A percentile compares a stretch with the other conserved stretches of the same genome.
Conservation (phyloP, 2,329 filamentous ascomycete species). For the Penicillium sp. region DNA sequence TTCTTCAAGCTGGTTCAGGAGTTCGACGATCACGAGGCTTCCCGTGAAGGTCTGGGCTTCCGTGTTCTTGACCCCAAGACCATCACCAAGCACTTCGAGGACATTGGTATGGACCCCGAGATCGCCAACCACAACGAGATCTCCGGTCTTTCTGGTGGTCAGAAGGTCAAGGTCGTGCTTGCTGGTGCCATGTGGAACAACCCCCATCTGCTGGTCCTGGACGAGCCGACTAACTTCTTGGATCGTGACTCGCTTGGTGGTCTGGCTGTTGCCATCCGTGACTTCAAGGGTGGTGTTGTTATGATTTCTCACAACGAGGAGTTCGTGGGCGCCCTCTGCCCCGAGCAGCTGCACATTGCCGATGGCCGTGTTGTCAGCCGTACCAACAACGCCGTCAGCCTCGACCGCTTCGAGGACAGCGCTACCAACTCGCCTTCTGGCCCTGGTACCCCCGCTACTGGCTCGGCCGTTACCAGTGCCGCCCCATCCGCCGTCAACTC, state of each 20-base stretch:
- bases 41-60: slow-evolving; percentile 96
- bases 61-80: slow-evolving; percentile 87
- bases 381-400: slow-evolving; percentile 69
- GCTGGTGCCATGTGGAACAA: slow-evolving; percentile 99
- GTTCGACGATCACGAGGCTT: slow-evolving; percentile 97
- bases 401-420: slow-evolving; percentile 85
- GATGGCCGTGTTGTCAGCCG: slow-evolving; percentile 85
- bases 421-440: slow-evolving; percentile 59
- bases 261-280: slow-evolving; percentile 93
- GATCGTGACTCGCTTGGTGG: slow-evolving; percentile 96
- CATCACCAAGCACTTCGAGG: slow-evolving; percentile 97
- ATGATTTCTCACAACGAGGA: slow-evolving; percentile 99
- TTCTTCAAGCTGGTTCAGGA: slow-evolving; percentile 95
- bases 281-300: slow-evolving; percentile 97
- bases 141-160: slow-evolving; percentile 88
- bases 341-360: slow-evolving; percentile 92
- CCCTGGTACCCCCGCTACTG: slow-evolving; percentile 54
- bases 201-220: slow-evolving; percentile 92
- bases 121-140: slow-evolving; percentile 99
- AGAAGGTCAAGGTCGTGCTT: slow-evolving; percentile 98
- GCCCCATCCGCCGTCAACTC: slow-evolving; percentile 69
- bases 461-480: slow-evolving; percentile 60
- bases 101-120: slow-evolving; percentile 91
- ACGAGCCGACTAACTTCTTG: slow-evolving; percentile 99
- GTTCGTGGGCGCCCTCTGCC: slow-evolving; percentile 92